Base-by-base conservation (phyloP, 2,329 filamentous ascomycete species). In the Cephalotrichum gorgonifer region DNA sequence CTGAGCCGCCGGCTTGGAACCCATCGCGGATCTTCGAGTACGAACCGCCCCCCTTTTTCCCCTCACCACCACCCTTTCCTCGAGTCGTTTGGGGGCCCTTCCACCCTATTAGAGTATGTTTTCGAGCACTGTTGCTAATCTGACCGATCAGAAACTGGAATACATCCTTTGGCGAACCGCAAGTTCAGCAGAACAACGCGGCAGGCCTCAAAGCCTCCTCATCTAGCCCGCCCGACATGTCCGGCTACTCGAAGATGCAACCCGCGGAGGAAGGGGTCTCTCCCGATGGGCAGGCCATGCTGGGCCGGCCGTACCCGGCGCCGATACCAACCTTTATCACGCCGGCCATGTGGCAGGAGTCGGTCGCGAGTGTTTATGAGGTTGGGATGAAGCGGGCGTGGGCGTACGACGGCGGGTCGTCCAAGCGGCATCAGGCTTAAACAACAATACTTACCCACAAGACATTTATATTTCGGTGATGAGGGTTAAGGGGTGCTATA, bases 1-100 rank as follows among this genome's bases (percentile, higher is more conserved):
- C 79, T 55, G 84, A 85, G 52, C 75, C 79, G 44, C 74, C 76
- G 23, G 69, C 75, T 50, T 95, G 89, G 89, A 94, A 95, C 59
- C 90, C 89, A 23, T 79, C 86, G 28, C 79, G 85, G 51, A 88
- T 95, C 56, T 91, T 95, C 75, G 87, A 91, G 88, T 95, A 78
- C 75, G 87, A 78, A 31, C 14, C 27, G 12, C 25, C 11, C 7
- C 15, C 27, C 6, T 30, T 42, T n/a, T n/a, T n/a, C n/a, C n/a
- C n/a, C n/a, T n/a, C n/a, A n/a, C n/a, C n/a, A n/a, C n/a, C n/a
- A n/a, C n/a, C n/a, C n/a, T n/a, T n/a, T n/a, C n/a, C n/a, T n/a
- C n/a, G n/a, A n/a, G n/a, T n/a, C n/a, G n/a, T n/a, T n/a, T n/a
- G n/a, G n/a, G n/a, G n/a, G n/a, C n/a, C n/a, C n/a, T n/a, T n/a